These are phyloP conservation scores for Dimocarpus longan DNA, from an alignment of 345 rosid genomes.

Conservation along the genomic window DNA sequence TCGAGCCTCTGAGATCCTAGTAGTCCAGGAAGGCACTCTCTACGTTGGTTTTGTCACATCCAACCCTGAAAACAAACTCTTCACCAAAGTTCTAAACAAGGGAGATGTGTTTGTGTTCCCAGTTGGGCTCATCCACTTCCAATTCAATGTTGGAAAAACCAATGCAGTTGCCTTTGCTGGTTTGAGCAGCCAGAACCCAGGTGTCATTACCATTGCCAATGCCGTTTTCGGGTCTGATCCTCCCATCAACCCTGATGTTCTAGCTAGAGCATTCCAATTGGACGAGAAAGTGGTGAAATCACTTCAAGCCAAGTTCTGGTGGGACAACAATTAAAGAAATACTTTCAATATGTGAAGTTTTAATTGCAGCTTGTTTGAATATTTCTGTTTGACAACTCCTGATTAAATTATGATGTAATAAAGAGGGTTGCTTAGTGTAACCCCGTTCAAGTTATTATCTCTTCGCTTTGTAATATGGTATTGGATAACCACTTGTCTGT, in stretches of 20 bases:
- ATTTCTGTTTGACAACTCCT: no score
- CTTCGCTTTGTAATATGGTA: no score
- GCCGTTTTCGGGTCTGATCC: background rate
- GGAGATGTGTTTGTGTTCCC: background rate
- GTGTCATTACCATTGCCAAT: background rate
- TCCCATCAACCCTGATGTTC: background rate
- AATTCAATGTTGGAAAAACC: background rate
- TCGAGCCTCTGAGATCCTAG: background rate
- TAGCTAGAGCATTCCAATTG: background rate
- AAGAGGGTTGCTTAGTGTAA: background rate
- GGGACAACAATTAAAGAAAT: background rate
- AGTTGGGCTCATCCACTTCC: background rate
- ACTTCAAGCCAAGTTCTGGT: background rate
- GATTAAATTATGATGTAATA: no score
- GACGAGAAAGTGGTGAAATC: background rate
- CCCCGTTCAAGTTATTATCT: background rate
- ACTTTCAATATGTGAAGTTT: no score
- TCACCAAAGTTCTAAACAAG: background rate
- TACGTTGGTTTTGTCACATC: background rate
- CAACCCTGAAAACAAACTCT: background rate
- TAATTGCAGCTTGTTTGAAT: no score
- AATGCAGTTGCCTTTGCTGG: conserved; percentile 3
- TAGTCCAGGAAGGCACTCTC: conserved; percentile 3
- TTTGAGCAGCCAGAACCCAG: background rate
- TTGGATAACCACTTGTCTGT: no score